Conservation (phyloP, 169 alveolate species). For the Eimeria tenella region DNA sequence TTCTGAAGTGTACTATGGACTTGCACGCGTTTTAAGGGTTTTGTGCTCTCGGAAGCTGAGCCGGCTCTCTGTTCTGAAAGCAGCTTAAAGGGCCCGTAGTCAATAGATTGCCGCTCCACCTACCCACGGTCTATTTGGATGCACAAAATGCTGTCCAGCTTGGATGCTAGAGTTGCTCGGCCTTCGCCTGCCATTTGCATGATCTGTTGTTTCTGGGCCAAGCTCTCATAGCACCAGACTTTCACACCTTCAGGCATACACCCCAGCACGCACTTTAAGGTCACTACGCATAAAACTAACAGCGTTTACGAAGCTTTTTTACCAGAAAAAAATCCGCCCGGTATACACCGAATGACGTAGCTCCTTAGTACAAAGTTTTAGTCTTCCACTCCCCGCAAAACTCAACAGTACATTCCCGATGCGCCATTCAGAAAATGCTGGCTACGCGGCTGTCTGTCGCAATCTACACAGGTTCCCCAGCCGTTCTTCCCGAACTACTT, state of each 20-base stretch:
- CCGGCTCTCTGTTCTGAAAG: neutral
- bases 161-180: conserved; percentile 13
- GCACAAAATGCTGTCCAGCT: conserved; percentile 68
- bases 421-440: too few species aligned
- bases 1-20: too few species aligned
- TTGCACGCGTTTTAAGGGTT: too few species aligned
- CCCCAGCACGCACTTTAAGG: neutral
- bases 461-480: too few species aligned
- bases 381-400: too few species aligned
- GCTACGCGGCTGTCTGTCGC: too few species aligned
- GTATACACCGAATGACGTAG: neutral
- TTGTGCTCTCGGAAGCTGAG: neutral
- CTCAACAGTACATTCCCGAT: too few species aligned
- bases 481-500: too few species aligned
- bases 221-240: conserved; percentile 79
- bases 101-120: neutral
- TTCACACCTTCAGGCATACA: conserved; percentile 69
- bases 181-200: conserved; percentile 31
- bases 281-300: too few species aligned
- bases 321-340: neutral
- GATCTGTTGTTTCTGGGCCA: conserved; percentile 66
- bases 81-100: neutral
- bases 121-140: conserved; percentile 76
- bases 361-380: neutral
- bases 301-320: too few species aligned